phyloP scores from a whole-genome alignment of 1,139 yeast species.

The Taiozyma onychis region DNA sequence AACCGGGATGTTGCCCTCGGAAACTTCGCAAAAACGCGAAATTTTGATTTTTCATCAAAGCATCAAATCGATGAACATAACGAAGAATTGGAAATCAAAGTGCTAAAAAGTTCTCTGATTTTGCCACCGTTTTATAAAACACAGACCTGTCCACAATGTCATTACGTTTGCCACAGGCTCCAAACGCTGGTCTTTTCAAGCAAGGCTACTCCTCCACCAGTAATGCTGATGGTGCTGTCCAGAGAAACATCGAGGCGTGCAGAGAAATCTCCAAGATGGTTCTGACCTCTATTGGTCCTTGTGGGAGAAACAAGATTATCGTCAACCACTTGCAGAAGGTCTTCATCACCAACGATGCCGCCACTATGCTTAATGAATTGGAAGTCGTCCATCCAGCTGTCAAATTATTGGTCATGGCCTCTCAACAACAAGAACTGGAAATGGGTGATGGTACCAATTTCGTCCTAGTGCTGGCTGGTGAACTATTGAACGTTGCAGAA shows the following conservation, averaged over 20 bases:
- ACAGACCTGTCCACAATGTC: conserved; percentile 47
- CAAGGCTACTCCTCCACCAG: conserved; percentile 91
- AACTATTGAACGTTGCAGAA: conserved; percentile 77
- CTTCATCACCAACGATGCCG: conserved; percentile 92
- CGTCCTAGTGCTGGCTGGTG: conserved; percentile 84
- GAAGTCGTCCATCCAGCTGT: conserved; percentile 98
- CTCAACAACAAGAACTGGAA: conserved; percentile 93
- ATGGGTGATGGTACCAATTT: conserved; percentile 75
- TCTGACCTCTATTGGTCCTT: conserved; percentile 93
- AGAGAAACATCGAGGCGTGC: conserved; percentile 88
- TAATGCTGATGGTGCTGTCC: conserved; percentile 91
- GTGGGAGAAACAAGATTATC: conserved; percentile 93
- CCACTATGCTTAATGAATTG: conserved; percentile 88
- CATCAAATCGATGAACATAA: neutral
- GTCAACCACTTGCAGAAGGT: conserved; percentile 81
- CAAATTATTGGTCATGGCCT: conserved; percentile 90
- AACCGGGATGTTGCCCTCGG: neutral
- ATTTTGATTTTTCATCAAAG: neutral
- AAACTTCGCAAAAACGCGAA: neutral
- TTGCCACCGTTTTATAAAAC: neutral
- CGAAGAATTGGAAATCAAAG: neutral
- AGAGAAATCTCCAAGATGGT: conserved; percentile 90
- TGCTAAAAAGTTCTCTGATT: neutral
- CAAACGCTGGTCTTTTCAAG: conserved; percentile 89
- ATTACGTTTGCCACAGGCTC: conserved; percentile 85